Evolutionary conservation across 768 basidiomycete genomes (phyloP), one percentile per base, ranked within the genome.

Genomic region (Lactifluus subvellereus): DNA sequence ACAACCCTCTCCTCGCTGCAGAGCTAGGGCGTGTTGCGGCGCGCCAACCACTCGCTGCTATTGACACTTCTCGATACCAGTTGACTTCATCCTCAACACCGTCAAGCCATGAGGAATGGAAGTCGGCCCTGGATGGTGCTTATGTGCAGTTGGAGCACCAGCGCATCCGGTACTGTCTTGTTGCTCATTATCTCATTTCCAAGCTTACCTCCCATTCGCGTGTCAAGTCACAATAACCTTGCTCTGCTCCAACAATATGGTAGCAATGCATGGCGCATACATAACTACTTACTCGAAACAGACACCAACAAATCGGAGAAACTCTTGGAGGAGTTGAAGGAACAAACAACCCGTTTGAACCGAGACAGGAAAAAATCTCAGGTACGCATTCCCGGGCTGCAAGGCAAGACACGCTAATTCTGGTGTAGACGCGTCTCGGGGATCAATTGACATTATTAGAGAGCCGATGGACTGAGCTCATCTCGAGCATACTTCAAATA

Each of bases 391-490:
- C 2, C 8, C 67, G 40, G 20, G 27, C 43, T 27, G 27, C 27
- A 27, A 27, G 27, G 55, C 4, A 50, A n/a, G 16, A 9, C 16
- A 56, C 20, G 42, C 42, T 47, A 32, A 59, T 16, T 32, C 14
- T 18, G 30, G 14, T 54, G 47, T 71, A 98, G 89, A 91, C 88
- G 50, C 83, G 80, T 9, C 77, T 87, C 20, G 94, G 94, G 57
- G 79, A 83, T 55, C 91, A 94, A 69, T 77, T 98, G 62, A 89
- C 84, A 33, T 77, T 84, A 9, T 76, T 97, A 62, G 94, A 98
- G 75, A 88, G 84, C 42, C 82, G 87, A 65, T 98, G 95, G 95
- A 95, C 92, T 22, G 91, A 94, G 74, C 79, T 98, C 52, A 87
- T 98, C 60, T 94, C 92, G 58, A 88, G 76, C 57, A 89, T 95